Conservation (phyloP, 768 basidiomycete species). For the Pleurotus tuber-regium region DNA sequence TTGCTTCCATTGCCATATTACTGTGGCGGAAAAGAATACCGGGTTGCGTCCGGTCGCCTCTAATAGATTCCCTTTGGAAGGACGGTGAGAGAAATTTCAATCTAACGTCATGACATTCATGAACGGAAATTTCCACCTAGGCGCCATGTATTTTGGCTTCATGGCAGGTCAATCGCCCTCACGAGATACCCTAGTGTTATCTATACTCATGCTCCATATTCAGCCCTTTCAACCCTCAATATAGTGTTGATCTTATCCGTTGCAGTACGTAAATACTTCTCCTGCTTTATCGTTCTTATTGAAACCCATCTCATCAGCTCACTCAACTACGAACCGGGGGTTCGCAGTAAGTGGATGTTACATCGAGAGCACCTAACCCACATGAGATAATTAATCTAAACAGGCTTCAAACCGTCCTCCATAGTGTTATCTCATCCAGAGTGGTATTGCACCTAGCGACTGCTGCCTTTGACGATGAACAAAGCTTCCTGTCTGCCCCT, state of each 20-base stretch:
- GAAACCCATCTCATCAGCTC: background rate
- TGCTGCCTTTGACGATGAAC: background rate
- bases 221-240: background rate
- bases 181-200: background rate
- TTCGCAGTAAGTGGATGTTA: background rate
- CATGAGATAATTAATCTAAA: too few species aligned
- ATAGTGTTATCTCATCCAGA: slow-evolving; percentile 1
- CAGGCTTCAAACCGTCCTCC: background rate
- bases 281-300: background rate
- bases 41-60: background rate
- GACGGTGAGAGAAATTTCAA: background rate
- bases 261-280: background rate
- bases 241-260: background rate
- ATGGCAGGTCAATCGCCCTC: background rate
- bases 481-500: background rate
- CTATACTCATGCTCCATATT: background rate
- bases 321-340: background rate
- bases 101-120: background rate
- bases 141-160: slow-evolving; percentile 2
- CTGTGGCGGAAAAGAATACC: background rate
- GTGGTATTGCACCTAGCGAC: background rate
- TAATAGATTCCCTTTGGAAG: background rate
- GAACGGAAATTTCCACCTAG: background rate
- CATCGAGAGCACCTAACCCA: too few species aligned
- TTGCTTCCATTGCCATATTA: background rate